phyloP scores from a whole-genome alignment of 345 rosid species.

The Hirschfeldia incana region DNA sequence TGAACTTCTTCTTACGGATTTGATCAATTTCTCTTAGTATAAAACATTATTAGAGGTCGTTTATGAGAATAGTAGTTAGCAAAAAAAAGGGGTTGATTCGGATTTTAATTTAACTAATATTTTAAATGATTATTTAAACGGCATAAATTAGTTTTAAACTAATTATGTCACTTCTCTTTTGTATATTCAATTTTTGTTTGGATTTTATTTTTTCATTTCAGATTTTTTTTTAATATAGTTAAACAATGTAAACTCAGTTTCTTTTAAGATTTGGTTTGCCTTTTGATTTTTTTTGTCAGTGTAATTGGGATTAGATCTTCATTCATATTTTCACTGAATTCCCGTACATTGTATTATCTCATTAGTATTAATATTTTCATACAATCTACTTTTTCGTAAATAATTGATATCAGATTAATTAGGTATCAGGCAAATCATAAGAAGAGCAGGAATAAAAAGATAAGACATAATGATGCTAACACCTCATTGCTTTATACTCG shows the following conservation, averaged over 20 bases:
- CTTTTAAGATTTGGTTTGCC: not conserved
- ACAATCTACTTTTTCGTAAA: not conserved
- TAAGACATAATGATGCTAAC: constrained; percentile 35
- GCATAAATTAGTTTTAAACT: not conserved
- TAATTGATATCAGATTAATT: not conserved
- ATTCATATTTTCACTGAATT: not conserved
- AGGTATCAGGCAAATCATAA: constrained; percentile 1
- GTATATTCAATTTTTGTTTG: not conserved
- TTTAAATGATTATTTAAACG: not conserved
- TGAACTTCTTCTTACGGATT: not conserved
- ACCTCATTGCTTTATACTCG: constrained; percentile 38
- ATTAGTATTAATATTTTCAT: not conserved
- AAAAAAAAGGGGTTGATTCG: no score
- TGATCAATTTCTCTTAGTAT: not conserved
- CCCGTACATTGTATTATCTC: not conserved
- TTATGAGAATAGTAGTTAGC: not conserved
- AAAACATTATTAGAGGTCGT: not conserved
- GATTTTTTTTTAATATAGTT: not conserved
- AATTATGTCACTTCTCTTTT: not conserved
- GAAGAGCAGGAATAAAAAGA: not conserved
- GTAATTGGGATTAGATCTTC: not conserved
- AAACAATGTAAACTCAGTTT: not conserved
- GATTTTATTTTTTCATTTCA: not conserved
- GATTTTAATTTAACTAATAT: no score
- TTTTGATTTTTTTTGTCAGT: not conserved